phyloP scores from a whole-genome alignment of 1,284 basidiomycete genomes.

The Rhodofomes roseus region DNA sequence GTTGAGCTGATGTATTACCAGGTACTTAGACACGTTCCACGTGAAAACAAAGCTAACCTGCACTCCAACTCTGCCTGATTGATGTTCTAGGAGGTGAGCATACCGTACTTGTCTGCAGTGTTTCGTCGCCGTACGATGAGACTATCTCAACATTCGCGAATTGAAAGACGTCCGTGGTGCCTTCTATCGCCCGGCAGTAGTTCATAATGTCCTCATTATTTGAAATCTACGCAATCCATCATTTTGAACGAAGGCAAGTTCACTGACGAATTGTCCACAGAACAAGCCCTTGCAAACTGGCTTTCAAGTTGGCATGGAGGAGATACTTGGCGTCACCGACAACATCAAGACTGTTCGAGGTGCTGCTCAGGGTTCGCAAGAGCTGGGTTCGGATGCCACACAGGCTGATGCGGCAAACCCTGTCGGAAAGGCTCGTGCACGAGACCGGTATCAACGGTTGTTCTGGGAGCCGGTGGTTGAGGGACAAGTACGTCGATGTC shows the following conservation, averaged over 20 bases:
- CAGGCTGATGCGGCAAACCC: conserved; percentile 50
- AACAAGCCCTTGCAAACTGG: conserved; percentile 60
- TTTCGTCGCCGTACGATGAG: conserved; percentile 46
- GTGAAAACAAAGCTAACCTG: background rate
- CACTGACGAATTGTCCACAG: conserved; percentile 31
- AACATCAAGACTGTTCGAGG: conserved; percentile 5
- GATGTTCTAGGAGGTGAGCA: conserved; percentile 27
- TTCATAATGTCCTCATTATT: conserved; percentile 65
- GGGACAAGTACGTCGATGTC: conserved; percentile 44
- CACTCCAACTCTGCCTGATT: conserved; percentile 8
- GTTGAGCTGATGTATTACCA: conserved; percentile 4
- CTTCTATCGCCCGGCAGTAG: conserved; percentile 56
- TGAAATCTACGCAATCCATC: conserved; percentile 31
- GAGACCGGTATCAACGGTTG: conserved; percentile 62
- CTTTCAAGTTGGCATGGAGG: conserved; percentile 68
- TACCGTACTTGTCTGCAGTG: background rate
- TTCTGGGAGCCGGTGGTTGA: conserved; percentile 76
- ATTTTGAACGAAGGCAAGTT: conserved; percentile 4
- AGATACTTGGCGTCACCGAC: conserved; percentile 48
- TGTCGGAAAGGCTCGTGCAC: conserved; percentile 45
- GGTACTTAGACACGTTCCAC: conserved; percentile 15
- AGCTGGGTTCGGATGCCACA: conserved; percentile 38
- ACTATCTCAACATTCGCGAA: conserved; percentile 60
- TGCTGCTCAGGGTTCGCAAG: conserved; percentile 5
- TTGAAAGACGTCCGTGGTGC: conserved; percentile 51